Evolutionary conservation across 495 filamentous ascomycete genomes (phyloP), one percentile per base, ranked within the genome.

Genomic region (Xylaria cubensis): DNA sequence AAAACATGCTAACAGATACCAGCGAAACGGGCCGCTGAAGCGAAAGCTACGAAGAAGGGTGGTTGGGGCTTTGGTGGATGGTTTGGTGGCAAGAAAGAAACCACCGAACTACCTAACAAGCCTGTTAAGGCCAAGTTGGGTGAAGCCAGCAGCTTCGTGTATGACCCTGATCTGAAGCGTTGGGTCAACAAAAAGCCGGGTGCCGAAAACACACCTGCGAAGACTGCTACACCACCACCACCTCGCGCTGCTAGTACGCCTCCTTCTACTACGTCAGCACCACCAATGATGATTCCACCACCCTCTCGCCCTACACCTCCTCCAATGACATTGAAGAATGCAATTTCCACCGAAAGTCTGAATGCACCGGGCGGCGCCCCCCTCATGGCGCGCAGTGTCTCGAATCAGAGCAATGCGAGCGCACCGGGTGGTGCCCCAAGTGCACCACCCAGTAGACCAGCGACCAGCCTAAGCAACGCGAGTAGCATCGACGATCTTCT

Each of bases 151-250:
- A 92, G 89, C 13, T 98, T 99, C 82, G 92, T 94, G 74, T 99
- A 95, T 73, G 97, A 99, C 80, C 91, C 93, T 4, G 93, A 97
- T 26, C 86, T 97, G 67, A 97, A 97, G 86, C 93, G 95, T 78
- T 99, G 97, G 97, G 88, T 99, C 81, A 97, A 99, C 82, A 97
- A 98, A 85, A 98, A 98, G 78, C 91, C 90, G 19, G 84, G 90
- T 21, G 80, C 84, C n/a, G 85, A 86, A 58, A 83, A 85, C 34
- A 80, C 80, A 34, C 78, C 77, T 62, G 76, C 81, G 46, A 86
- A 87, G 59, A 80, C 83, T 53, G 77, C 80, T 17, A 83, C 86
- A 0, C 84, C 86, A 0, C 87, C 87, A 0, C 87, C 87, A 9
- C 87, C 86, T 55, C 80, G 80, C n/a, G 73, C 82, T 69, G 78